These are phyloP conservation scores for Jasminum sambac DNA, from an alignment of 257 asterid species.

Conservation along the genomic window DNA sequence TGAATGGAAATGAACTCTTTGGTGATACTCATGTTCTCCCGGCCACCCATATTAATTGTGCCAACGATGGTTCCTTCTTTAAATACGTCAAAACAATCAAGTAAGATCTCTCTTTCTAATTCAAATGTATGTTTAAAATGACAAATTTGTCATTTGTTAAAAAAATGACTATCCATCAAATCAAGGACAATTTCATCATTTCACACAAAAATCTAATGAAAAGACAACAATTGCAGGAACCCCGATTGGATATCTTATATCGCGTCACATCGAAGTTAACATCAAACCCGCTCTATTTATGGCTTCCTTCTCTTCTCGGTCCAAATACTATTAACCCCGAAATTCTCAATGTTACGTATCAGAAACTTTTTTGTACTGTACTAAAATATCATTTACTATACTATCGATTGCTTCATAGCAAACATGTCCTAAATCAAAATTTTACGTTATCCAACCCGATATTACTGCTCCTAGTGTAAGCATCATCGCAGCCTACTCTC, in stretches of 20 bases:
- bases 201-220: no score
- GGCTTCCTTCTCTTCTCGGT: conserved; percentile 76
- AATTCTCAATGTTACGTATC: conserved; percentile 58
- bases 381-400: background rate
- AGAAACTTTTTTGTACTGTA: background rate
- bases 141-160: no score
- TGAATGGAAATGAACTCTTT: conserved; percentile 21
- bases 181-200: no score
- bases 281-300: conserved; percentile 57
- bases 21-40: conserved; percentile 56
- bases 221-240: conserved; percentile 29
- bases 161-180: no score
- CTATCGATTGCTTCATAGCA: background rate
- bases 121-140: no score
- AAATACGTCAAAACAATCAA: conserved; percentile 40
- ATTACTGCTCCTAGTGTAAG: conserved; percentile 65
- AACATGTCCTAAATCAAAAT: background rate
- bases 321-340: conserved; percentile 50
- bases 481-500: conserved; percentile 52
- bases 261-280: conserved; percentile 26
- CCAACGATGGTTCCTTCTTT: conserved; percentile 37
- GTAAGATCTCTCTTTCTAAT: conserved; percentile 22
- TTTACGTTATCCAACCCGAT: conserved; percentile 47
- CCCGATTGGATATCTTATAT: conserved; percentile 44
- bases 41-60: conserved; percentile 44